These are phyloP conservation scores for Atkinsonella texensis DNA, from an alignment of 2,329 filamentous ascomycete species.

Conservation along the genomic window DNA sequence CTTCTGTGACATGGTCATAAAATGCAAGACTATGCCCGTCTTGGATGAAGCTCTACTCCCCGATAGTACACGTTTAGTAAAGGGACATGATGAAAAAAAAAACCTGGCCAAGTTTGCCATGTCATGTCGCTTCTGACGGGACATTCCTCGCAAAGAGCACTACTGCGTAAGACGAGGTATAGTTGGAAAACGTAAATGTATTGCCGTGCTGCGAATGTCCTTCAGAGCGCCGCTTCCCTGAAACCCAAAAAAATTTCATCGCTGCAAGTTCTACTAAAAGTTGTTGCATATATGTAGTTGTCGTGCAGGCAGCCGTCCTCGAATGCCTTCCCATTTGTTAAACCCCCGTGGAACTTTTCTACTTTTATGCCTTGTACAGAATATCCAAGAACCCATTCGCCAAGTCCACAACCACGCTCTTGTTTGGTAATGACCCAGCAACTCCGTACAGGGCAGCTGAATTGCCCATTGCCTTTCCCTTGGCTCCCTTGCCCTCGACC, in stretches of 20 bases:
- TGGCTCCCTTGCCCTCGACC: conserved; percentile 53
- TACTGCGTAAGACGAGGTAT: no score
- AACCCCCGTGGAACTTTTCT: background rate
- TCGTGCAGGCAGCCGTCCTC: background rate
- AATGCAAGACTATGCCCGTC: background rate
- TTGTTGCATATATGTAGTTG: background rate
- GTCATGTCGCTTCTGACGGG: no score
- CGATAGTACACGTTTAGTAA: background rate
- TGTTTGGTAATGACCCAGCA: conserved; percentile 87
- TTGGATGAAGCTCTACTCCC: background rate
- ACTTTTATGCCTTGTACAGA: conserved; percentile 66
- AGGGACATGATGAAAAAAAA: no score
- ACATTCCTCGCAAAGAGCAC: no score
- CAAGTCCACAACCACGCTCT: conserved; percentile 84
- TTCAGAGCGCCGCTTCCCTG: background rate
- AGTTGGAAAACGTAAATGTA: background rate
- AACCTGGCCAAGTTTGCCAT: no score
- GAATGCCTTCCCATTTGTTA: background rate
- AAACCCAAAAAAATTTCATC: background rate
- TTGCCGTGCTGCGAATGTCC: background rate
- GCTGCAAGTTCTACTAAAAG: background rate
- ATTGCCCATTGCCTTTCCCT: conserved; percentile 62
- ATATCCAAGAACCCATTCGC: conserved; percentile 87
- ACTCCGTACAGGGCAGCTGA: conserved; percentile 88
- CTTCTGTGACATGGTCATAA: background rate